Conservation (phyloP, 2,329 filamentous ascomycete species). For the Penicillium sp. region DNA sequence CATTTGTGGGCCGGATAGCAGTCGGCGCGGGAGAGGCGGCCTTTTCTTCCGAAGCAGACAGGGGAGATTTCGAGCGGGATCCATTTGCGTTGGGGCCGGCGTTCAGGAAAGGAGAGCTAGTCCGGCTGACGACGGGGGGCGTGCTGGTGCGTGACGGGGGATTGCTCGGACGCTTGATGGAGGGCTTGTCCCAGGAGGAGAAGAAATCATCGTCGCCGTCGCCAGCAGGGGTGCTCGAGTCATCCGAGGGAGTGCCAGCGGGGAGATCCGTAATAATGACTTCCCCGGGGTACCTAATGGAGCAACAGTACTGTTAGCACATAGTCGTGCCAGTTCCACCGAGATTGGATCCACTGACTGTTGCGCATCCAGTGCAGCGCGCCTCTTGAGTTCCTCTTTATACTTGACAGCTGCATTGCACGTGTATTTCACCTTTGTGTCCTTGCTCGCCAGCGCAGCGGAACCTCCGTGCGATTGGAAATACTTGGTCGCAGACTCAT, state of each 20-base stretch:
- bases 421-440: conserved; percentile 92
- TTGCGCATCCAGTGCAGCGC: conserved; percentile 71
- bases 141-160: conserved; percentile 83
- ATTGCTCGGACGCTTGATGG: conserved; percentile 91
- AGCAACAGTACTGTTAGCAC: conserved; percentile 9
- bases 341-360: conserved; percentile 53
- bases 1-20: conserved; percentile 64
- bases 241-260: conserved; percentile 53
- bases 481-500: conserved; percentile 95
- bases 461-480: conserved; percentile 95
- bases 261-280: conserved; percentile 71
- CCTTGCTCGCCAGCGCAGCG: conserved; percentile 89
- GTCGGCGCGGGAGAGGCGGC: conserved; percentile 50
- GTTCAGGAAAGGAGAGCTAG: conserved; percentile 81
- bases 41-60: conserved; percentile 50
- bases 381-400: conserved; percentile 87
- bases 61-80: conserved; percentile 73
- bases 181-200: conserved; percentile 95
- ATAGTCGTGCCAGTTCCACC: neutral
- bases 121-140: conserved; percentile 69
- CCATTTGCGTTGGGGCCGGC: conserved; percentile 58
- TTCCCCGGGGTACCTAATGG: conserved; percentile 65
- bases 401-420: conserved; percentile 91
- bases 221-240: conserved; percentile 65
- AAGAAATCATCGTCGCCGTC: conserved; percentile 92